A percentile compares a stretch with the other conserved stretches of the same genome.
These are phyloP conservation scores for Ophiostoma piceae DNA, from an alignment of 2,329 filamentous ascomycete genomes.

Conservation along the genomic window DNA sequence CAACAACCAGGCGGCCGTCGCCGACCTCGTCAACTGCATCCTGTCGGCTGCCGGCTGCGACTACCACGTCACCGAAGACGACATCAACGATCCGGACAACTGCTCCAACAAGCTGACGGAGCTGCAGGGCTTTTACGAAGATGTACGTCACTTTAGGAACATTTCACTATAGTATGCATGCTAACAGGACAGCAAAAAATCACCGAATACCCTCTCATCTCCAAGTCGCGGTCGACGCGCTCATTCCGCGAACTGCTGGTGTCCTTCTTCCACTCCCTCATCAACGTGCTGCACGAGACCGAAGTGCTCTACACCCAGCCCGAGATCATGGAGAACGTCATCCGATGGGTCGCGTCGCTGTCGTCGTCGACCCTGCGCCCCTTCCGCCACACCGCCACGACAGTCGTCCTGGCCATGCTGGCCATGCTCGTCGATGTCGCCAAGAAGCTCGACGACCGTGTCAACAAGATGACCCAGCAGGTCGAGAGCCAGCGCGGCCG, in stretches of 20 bases:
- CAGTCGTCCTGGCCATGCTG: slow-evolving; percentile 73
- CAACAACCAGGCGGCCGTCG: slow-evolving; percentile 51
- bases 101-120: slow-evolving; percentile 72
- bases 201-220: slow-evolving; percentile 86
- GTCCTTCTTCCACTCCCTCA: slow-evolving; percentile 71
- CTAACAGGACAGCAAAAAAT: slow-evolving; percentile 57
- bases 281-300: slow-evolving; percentile 75
- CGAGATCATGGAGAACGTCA: slow-evolving; percentile 78
- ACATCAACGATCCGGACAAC: slow-evolving; percentile 86
- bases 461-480: slow-evolving; percentile 72
- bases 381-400: slow-evolving; percentile 89
- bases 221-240: slow-evolving; percentile 68
- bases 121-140: slow-evolving; percentile 81
- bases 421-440: slow-evolving; percentile 59
- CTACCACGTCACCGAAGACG: slow-evolving; percentile 69
- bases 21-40: slow-evolving; percentile 62
- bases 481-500: slow-evolving; percentile 69
- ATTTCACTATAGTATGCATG: no score
- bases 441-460: slow-evolving; percentile 47
- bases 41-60: slow-evolving; percentile 73
- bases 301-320: slow-evolving; percentile 72
- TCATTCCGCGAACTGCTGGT: slow-evolving; percentile 73
- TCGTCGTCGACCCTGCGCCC: slow-evolving; percentile 81
- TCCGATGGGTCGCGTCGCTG: slow-evolving; percentile 85
- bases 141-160: slow-evolving; percentile 46